Evolutionary conservation across 75 land plant genomes (phyloP), one percentile per base, ranked within the genome.

Genomic region (Cupressus sempervirens): DNA sequence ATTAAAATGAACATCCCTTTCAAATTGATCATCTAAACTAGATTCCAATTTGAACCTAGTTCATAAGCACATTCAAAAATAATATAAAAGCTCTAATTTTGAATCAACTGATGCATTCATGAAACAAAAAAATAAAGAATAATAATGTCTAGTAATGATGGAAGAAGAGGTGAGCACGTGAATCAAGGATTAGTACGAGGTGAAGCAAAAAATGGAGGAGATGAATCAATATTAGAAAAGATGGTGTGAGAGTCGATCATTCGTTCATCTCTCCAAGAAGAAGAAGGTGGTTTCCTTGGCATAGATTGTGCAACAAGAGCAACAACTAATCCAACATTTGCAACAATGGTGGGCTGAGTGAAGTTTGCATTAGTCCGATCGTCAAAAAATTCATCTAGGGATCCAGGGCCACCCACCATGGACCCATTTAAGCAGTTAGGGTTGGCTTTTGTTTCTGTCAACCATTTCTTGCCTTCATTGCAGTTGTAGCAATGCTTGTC

Each of bases 301-400:
- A 30, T 29, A 32, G 74, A 72, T 10, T 11, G 74, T 2, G 99
- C 93, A 14, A 88, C 91, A 36, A 97, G 92, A 5, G 99, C 99
- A 16, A 92, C 94, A n/a, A 91, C 94, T 10, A 97, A 86, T 43
- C 93, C 97, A 0, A 97, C 99, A 85, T 95, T 97, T 16, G 92
- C 99, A 34, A 95, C 97, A 79, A 93, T 41, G 0, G 92, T 93
- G 4, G 95, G 93, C 90, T 95, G 95, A 9, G 91, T 91, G 86
- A 91, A 89, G 88, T 84, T 87, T 52, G 89, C 85, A 30, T 90
- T 90, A 8, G 36, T 86, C 4, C 95, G 85, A 0, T 83, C 87
- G 76, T 94, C 98, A 4, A 48, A 48, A 83, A 89, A 96, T 0
- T 1, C 82, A 75, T 96, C 98, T 20, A 73, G 83, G 7, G 7